Evolutionary conservation across 2,329 filamentous ascomycete genomes (phyloP).

Genomic region (Cadophora sp.): DNA sequence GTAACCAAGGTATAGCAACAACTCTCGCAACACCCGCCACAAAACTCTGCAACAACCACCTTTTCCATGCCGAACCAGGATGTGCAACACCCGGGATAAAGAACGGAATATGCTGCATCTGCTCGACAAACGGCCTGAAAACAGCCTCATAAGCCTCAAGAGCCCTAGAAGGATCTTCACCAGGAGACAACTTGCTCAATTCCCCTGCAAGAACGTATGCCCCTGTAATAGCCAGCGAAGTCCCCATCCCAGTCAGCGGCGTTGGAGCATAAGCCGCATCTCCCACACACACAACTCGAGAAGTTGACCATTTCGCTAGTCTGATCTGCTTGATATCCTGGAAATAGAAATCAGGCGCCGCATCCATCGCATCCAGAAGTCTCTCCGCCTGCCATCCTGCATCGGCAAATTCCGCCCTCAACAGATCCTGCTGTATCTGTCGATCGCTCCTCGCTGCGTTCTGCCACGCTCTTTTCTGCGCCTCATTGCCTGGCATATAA

Average conservation of each 20-base stretch:
- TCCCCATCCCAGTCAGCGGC: constrained; percentile 58
- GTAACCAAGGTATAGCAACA: neutral
- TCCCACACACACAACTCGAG: constrained; percentile 56
- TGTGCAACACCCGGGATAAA: constrained; percentile 15
- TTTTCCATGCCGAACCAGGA: constrained; percentile 15
- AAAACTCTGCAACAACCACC: constrained; percentile 18
- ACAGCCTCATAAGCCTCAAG: constrained; percentile 39
- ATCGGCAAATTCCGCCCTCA: neutral
- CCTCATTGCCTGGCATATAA: neutral
- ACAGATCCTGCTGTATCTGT: neutral
- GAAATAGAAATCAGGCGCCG: neutral
- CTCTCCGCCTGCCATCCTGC: neutral
- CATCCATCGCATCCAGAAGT: neutral
- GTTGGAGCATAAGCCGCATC: constrained; percentile 61
- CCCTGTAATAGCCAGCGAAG: constrained; percentile 47
- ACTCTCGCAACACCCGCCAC: neutral
- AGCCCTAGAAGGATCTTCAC: constrained; percentile 46
- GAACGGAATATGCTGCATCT: neutral
- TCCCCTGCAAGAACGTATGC: constrained; percentile 64
- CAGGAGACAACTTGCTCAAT: constrained; percentile 39
- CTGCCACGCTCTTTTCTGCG: neutral
- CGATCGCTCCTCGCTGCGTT: neutral
- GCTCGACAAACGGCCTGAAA: neutral
- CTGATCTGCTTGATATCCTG: constrained; percentile 48
- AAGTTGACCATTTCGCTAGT: constrained; percentile 51